Conservation (phyloP, 2,329 filamentous ascomycete species). For the Fusarium succisae region DNA sequence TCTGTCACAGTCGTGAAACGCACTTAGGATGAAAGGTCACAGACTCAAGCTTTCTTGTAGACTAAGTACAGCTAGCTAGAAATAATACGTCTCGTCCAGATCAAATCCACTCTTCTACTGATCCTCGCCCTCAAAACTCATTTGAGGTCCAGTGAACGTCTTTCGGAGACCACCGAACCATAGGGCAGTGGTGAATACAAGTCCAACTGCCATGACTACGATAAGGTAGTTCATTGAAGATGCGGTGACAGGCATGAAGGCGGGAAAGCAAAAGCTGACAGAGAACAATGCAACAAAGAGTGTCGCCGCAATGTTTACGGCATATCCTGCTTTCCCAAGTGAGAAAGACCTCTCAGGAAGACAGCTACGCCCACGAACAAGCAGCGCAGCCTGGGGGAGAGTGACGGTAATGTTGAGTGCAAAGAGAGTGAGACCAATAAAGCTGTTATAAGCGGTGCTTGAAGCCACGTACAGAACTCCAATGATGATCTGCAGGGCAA, state of each 20-base stretch:
- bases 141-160: constrained; percentile 35
- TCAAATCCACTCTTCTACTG: background rate
- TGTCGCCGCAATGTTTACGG: constrained; percentile 31
- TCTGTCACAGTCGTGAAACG: background rate
- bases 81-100: fast-evolving
- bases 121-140: constrained; percentile 6
- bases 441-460: constrained; percentile 38
- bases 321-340: constrained; percentile 37
- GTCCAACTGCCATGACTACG: constrained; percentile 38
- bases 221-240: constrained; percentile 41
- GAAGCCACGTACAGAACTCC: constrained; percentile 40
- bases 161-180: constrained; percentile 35
- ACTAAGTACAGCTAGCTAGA: background rate
- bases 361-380: constrained; percentile 35
- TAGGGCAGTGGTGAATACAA: constrained; percentile 23
- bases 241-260: constrained; percentile 25
- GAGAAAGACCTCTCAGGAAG: constrained; percentile 40
- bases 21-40: fast-evolving
- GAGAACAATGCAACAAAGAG: constrained; percentile 38
- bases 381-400: constrained; percentile 34
- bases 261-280: constrained; percentile 38
- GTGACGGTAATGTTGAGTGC: constrained; percentile 41
- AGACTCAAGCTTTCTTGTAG: background rate
- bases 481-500: constrained; percentile 40
- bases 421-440: constrained; percentile 38